Conservation (phyloP, 352 stramenopile genomes). For the Phytophthora aleatoria region DNA sequence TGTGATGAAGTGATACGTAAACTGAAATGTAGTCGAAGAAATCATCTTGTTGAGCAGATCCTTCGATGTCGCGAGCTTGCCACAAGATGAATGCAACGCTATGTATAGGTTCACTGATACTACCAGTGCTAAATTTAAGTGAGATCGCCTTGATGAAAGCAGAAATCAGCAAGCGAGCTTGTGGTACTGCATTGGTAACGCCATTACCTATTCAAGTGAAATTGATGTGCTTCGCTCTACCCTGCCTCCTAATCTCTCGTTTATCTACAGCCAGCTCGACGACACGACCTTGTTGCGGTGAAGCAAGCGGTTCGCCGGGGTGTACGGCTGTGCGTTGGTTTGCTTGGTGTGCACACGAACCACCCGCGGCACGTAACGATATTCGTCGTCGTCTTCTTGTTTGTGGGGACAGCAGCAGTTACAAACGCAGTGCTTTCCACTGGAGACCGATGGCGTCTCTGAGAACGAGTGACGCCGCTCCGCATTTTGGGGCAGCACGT, state of each 20-base stretch:
- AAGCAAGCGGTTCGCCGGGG: slow-evolving; percentile 44
- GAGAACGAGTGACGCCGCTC: slow-evolving; percentile 52
- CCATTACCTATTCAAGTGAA: neutral
- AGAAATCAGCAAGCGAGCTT: no score
- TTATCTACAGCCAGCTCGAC: slow-evolving; percentile 34
- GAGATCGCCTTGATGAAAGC: no score
- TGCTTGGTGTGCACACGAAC: slow-evolving; percentile 69
- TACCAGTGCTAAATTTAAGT: no score
- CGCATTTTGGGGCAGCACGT: slow-evolving; percentile 2
- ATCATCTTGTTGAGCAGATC: neutral
- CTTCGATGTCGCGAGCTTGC: no score
- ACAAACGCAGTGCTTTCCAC: slow-evolving; percentile 13
- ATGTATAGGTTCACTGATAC: no score
- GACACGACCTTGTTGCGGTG: slow-evolving; percentile 59
- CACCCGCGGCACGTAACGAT: slow-evolving; percentile 42
- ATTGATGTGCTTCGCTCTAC: neutral
- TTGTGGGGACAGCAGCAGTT: slow-evolving; percentile 17
- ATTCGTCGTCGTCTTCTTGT: slow-evolving; percentile 20
- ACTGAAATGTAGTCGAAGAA: slow-evolving; percentile 25
- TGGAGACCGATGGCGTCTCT: slow-evolving; percentile 27
- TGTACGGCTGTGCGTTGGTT: slow-evolving; percentile 57
- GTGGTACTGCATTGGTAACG: no score
- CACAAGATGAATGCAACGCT: no score
- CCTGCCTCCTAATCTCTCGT: slow-evolving; percentile 1
- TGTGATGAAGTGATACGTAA: slow-evolving; percentile 16